Evolutionary conservation across 139 green algal species (phyloP).

Genomic region (Ettlia oleoabundans): DNA sequence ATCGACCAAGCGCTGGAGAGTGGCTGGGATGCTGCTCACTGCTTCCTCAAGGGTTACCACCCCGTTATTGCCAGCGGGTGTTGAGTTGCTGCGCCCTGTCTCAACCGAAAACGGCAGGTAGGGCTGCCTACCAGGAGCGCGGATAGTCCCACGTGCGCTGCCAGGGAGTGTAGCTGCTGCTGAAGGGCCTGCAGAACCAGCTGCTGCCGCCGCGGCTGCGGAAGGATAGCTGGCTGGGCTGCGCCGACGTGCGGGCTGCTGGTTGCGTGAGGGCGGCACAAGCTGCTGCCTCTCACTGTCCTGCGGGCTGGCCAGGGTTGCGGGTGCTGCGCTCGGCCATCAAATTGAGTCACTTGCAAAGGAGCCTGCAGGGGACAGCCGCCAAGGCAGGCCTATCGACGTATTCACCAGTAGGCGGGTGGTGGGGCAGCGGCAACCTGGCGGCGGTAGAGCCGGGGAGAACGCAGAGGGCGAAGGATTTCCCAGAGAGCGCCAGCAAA

Average conservation of each 20-base stretch:
- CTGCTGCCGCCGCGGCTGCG: background rate
- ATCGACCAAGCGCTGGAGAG: background rate
- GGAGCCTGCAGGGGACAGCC: background rate
- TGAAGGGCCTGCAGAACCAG: too few relatives aligned
- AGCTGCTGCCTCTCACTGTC: constrained; percentile 28
- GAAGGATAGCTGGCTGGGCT: background rate
- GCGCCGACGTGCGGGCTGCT: constrained; percentile 12
- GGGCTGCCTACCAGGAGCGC: constrained; percentile 1
- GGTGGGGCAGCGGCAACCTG: background rate
- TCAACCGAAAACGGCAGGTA: constrained; percentile 1
- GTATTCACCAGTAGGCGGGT: background rate
- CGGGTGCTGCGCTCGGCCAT: constrained; percentile 2
- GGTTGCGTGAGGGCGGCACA: constrained; percentile 31
- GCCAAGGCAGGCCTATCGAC: too few relatives aligned
- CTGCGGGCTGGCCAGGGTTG: constrained; percentile 20
- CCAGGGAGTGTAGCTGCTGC: too few relatives aligned
- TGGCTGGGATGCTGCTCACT: too few relatives aligned
- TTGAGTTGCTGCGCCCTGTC: too few relatives aligned
- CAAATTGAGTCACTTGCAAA: too few relatives aligned
- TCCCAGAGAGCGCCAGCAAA: too few relatives aligned
- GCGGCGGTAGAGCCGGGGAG: background rate
- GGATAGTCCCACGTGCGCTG: background rate
- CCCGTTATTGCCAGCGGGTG: background rate
- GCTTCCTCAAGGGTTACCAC: background rate
- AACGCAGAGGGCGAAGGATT: too few relatives aligned